phyloP scores from a whole-genome alignment of 2,329 filamentous ascomycete species.

The Mariannaea sp. region DNA sequence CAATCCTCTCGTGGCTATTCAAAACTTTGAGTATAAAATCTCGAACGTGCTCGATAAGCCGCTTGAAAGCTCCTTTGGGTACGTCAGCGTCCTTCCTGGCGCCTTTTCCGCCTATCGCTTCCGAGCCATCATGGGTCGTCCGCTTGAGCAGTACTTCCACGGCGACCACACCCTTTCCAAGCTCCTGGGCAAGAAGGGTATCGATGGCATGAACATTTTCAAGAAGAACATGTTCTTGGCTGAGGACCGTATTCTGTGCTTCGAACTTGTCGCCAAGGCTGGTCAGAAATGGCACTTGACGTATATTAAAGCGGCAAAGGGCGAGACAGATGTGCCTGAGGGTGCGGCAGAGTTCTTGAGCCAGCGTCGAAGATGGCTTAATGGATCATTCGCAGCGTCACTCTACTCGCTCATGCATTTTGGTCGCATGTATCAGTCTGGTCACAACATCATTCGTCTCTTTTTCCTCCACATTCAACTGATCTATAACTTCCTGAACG shows the following conservation, averaged over 20 bases:
- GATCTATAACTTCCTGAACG: slow-evolving; percentile 33
- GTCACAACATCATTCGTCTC: slow-evolving; percentile 31
- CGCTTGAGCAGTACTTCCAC: slow-evolving; percentile 34
- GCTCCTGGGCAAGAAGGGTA: slow-evolving; percentile 33
- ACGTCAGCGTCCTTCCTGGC: slow-evolving; percentile 33
- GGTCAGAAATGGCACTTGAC: slow-evolving; percentile 36
- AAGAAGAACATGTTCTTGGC: slow-evolving; percentile 38
- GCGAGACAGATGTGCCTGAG: slow-evolving; percentile 34
- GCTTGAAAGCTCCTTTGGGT: slow-evolving; percentile 33
- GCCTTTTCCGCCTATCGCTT: slow-evolving; percentile 35
- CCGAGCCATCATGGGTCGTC: slow-evolving; percentile 34
- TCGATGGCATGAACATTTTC: slow-evolving; percentile 37
- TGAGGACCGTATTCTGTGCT: slow-evolving; percentile 34
- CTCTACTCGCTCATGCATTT: slow-evolving; percentile 36
- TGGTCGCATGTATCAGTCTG: slow-evolving; percentile 30
- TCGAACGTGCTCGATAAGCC: slow-evolving; percentile 36
- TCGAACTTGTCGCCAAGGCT: slow-evolving; percentile 33
- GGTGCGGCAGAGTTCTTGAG: slow-evolving; percentile 32
- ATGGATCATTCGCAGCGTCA: slow-evolving; percentile 34
- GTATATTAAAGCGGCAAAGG: slow-evolving; percentile 36
- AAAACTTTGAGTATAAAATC: slow-evolving; percentile 36
- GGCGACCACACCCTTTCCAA: slow-evolving; percentile 35
- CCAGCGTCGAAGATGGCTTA: slow-evolving; percentile 34
- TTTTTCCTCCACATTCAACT: slow-evolving; percentile 35
- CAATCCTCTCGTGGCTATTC: slow-evolving; percentile 34